A percentile compares a stretch with the other conserved stretches of the same genome.
Conservation (phyloP, 2,329 filamentous ascomycete species). For the Colletotrichum graminicola region DNA sequence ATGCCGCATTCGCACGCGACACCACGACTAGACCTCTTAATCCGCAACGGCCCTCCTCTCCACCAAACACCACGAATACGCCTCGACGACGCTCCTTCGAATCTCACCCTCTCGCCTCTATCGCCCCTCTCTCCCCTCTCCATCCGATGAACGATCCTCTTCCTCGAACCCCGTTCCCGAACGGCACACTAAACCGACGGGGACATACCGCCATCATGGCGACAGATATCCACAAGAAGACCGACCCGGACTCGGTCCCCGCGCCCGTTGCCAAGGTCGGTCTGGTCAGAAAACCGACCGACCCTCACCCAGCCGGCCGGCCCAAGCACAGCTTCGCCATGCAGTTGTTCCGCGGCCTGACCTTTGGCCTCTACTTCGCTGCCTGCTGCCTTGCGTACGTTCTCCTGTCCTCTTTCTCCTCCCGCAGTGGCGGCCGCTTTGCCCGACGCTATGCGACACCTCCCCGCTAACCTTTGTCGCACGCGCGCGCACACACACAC, state of each 20-base stretch:
- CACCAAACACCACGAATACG: neutral
- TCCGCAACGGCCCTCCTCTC: constrained; percentile 7
- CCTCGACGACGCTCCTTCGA: neutral
- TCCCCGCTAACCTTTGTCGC: constrained; percentile 15
- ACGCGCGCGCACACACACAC: constrained; percentile 4
- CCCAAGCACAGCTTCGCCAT: constrained; percentile 63
- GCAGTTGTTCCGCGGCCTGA: constrained; percentile 65
- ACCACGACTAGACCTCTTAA: neutral
- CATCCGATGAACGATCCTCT: constrained; percentile 3
- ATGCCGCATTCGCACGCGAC: constrained; percentile 38
- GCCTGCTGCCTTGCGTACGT: constrained; percentile 63
- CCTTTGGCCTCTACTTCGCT: constrained; percentile 66
- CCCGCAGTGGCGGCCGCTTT: neutral
- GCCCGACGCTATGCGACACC: neutral
- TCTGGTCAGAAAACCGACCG: constrained; percentile 38
- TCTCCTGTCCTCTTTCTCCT: neutral
- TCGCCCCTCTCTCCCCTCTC: neutral
- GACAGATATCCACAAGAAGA: constrained; percentile 52
- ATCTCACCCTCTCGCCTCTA: neutral
- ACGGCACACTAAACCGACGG: neutral
- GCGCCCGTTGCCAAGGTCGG: constrained; percentile 39
- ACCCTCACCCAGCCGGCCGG: constrained; percentile 66
- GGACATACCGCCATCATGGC: constrained; percentile 48
- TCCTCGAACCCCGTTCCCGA: neutral
- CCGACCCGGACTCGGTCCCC: constrained; percentile 41